Conservation (phyloP, 805 yeast species). For the Wickerhamiella sorbophila region DNA sequence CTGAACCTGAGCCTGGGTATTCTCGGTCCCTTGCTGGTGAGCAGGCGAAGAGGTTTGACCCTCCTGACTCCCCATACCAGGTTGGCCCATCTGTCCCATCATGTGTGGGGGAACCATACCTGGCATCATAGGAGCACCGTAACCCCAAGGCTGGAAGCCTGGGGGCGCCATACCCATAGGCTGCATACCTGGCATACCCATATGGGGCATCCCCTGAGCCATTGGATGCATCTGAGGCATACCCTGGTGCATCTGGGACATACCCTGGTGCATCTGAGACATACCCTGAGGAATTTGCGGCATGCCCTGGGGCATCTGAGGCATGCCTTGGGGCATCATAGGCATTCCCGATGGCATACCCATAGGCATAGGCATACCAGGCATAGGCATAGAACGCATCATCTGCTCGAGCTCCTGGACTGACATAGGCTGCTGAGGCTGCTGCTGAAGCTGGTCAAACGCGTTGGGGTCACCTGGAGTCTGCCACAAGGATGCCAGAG, state of each 20-base stretch:
- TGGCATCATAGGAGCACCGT: constrained; percentile 7
- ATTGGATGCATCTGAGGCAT: constrained; percentile 8
- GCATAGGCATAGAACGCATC: constrained; percentile 6
- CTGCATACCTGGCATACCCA: background rate
- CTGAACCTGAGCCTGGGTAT: background rate
- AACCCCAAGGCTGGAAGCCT: constrained; percentile 2
- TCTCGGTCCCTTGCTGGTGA: background rate
- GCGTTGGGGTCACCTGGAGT: background rate
- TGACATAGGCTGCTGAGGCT: constrained; percentile 9
- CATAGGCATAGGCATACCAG: background rate
- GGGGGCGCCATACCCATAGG: constrained; percentile 5
- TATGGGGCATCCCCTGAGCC: constrained; percentile 9
- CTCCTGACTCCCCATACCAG: constrained; percentile 5
- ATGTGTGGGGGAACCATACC: constrained; percentile 1
- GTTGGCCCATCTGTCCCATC: constrained; percentile 7
- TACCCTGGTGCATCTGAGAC: constrained; percentile 12
- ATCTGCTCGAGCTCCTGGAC: constrained; percentile 10
- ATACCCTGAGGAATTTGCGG: constrained; percentile 17
- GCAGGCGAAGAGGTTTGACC: constrained; percentile 1
- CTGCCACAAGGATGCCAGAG: constrained; percentile 58
- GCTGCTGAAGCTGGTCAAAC: constrained; percentile 23
- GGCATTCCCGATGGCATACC: constrained; percentile 6
- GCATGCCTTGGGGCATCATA: constrained; percentile 3
- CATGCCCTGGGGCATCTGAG: constrained; percentile 14
- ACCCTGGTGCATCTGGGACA: constrained; percentile 6